phyloP scores from a whole-genome alignment of 768 basidiomycete genomes.

The Leucogyrophana mollusca region DNA sequence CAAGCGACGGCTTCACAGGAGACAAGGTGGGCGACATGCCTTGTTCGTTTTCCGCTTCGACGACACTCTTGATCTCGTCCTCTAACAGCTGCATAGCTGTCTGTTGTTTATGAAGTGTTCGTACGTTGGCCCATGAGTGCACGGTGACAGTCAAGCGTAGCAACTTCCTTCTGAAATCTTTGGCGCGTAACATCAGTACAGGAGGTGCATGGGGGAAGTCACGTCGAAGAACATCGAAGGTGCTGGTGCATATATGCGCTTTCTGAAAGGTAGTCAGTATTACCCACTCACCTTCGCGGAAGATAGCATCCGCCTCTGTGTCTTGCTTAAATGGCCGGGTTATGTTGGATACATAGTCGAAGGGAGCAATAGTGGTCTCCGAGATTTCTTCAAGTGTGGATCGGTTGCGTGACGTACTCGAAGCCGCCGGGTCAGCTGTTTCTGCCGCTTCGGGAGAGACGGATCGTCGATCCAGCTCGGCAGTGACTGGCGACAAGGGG shows the following conservation, averaged over 20 bases:
- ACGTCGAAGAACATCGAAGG: no score
- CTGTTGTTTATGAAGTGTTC: conserved; percentile 16
- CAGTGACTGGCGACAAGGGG: no score
- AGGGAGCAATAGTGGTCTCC: not conserved
- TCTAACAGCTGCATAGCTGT: conserved; percentile 10
- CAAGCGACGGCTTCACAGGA: conserved; percentile 4
- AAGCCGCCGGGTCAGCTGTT: no score
- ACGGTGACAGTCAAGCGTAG: conserved; percentile 10
- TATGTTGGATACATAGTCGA: not conserved
- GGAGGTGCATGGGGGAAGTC: no score
- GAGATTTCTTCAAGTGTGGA: not conserved
- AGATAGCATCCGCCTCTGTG: no score
- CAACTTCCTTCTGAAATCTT: conserved; percentile 23
- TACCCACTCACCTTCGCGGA: no score
- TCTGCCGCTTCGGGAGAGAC: no score
- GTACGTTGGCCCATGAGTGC: conserved; percentile 27
- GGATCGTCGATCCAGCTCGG: no score
- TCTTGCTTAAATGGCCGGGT: not conserved
- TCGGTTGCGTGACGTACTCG: not conserved
- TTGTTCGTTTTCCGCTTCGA: conserved; percentile 25
- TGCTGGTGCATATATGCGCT: no score
- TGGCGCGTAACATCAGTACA: no score
- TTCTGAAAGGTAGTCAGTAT: no score
- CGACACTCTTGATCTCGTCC: conserved; percentile 14
- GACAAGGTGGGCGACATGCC: conserved; percentile 29